Conservation (phyloP, 331 rosid species). For the Rhamnella rubrinervis region DNA sequence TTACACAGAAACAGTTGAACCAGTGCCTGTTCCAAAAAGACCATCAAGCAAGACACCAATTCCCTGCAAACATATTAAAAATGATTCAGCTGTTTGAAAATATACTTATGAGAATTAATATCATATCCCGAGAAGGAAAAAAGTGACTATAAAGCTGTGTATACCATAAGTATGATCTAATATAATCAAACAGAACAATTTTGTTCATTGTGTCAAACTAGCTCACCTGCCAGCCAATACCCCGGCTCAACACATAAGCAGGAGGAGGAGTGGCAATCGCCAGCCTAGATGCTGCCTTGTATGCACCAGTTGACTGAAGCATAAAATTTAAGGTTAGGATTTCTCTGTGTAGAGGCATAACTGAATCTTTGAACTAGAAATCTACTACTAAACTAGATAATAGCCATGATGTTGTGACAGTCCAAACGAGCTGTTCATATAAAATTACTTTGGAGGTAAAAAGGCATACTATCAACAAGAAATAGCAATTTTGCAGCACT, state of each 20-base stretch:
- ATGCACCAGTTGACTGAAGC: conserved; percentile 87
- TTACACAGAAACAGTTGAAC: conserved; percentile 97
- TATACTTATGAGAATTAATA: background rate
- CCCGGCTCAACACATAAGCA: conserved; percentile 94
- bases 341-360: conserved; percentile 3
- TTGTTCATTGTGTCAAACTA: background rate
- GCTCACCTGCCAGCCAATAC: conserved; percentile 97
- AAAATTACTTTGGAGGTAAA: background rate
- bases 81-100: conserved; percentile 7
- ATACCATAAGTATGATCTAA: too few relatives aligned
- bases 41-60: conserved; percentile 86
- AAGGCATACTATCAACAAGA: background rate
- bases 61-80: conserved; percentile 50
- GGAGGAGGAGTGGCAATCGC: conserved; percentile 99
- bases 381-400: background rate
- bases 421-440: too few relatives aligned
- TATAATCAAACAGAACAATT: too few relatives aligned
- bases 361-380: background rate
- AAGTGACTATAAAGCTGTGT: background rate
- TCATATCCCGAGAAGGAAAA: background rate
- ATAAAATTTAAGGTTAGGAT: conserved; percentile 19
- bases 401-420: too few relatives aligned
- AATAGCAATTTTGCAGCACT: background rate
- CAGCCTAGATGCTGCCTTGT: conserved; percentile 86
- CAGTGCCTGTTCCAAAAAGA: conserved; percentile 81